Evolutionary conservation across 495 filamentous ascomycete species (phyloP).

Genomic region (Xylaria intraflava): DNA sequence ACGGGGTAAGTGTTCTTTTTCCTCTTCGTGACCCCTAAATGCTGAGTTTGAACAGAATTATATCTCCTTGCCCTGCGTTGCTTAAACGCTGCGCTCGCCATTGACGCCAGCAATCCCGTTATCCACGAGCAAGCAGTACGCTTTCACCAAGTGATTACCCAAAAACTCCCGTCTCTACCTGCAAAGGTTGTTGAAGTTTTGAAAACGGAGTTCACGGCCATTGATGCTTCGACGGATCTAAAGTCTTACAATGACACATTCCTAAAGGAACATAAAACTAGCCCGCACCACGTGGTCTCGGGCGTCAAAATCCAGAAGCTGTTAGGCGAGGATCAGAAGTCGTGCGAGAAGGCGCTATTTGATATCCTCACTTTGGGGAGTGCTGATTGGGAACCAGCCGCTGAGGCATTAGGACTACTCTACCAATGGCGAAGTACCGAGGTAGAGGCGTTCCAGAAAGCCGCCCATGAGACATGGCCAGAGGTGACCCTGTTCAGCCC

Average conservation of each 20-base stretch:
- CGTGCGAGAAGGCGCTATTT: conserved; percentile 55
- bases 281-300: conserved; percentile 55
- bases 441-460: conserved; percentile 51
- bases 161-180: conserved; percentile 46
- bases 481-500: conserved; percentile 54
- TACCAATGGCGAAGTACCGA: conserved; percentile 53
- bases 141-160: conserved; percentile 59
- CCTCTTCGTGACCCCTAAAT: conserved; percentile 7
- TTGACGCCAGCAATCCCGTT: conserved; percentile 66
- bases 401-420: conserved; percentile 52
- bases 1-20: conserved; percentile 32
- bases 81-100: conserved; percentile 60
- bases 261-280: conserved; percentile 54
- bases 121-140: conserved; percentile 69
- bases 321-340: conserved; percentile 50
- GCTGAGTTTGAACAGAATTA: conserved; percentile 56
- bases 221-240: conserved; percentile 53
- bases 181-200: conserved; percentile 59
- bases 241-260: conserved; percentile 63
- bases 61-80: conserved; percentile 79
- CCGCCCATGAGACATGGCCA: conserved; percentile 65
- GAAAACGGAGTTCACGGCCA: conserved; percentile 55
- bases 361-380: conserved; percentile 48
- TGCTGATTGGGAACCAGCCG: conserved; percentile 55
- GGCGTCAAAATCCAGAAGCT: conserved; percentile 54